Percentiles rank a stretch among this genome's conserved stretches.
Conservation (phyloP, 768 basidiomycete species). For the Calocera cornea region DNA sequence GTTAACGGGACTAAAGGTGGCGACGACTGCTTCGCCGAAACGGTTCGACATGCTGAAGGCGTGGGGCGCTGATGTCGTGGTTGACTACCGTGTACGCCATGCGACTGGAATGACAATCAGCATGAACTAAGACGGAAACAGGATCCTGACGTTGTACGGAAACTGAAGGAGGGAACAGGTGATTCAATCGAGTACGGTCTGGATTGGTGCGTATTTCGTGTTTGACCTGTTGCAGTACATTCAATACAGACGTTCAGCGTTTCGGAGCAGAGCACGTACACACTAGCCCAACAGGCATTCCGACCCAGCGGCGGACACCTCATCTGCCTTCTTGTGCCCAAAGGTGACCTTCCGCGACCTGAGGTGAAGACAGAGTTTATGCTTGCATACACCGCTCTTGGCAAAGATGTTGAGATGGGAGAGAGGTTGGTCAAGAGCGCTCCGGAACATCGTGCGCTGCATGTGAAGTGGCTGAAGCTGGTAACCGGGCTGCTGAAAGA, state of each 20-base stretch:
- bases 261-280: neutral
- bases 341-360: neutral
- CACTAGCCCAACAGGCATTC: neutral
- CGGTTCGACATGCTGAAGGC: slow-evolving; percentile 28
- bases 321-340: neutral
- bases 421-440: neutral
- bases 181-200: neutral
- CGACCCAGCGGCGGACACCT: neutral
- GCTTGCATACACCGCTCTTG: neutral
- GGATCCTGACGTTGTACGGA: neutral
- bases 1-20: slow-evolving; percentile 32
- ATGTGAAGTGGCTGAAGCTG: neutral
- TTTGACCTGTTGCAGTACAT: neutral
- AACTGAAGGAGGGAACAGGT: neutral
- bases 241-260: neutral
- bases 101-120: neutral
- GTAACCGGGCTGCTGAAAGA: neutral
- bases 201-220: neutral
- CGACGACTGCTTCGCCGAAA: slow-evolving; percentile 32
- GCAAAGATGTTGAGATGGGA: neutral
- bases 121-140: neutral
- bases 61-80: slow-evolving; percentile 33
- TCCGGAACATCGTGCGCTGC: neutral
- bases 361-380: neutral
- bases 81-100: slow-evolving; percentile 22